phyloP scores from a whole-genome alignment of 2,329 filamentous ascomycete species.

The Arachnomyces sp. region DNA sequence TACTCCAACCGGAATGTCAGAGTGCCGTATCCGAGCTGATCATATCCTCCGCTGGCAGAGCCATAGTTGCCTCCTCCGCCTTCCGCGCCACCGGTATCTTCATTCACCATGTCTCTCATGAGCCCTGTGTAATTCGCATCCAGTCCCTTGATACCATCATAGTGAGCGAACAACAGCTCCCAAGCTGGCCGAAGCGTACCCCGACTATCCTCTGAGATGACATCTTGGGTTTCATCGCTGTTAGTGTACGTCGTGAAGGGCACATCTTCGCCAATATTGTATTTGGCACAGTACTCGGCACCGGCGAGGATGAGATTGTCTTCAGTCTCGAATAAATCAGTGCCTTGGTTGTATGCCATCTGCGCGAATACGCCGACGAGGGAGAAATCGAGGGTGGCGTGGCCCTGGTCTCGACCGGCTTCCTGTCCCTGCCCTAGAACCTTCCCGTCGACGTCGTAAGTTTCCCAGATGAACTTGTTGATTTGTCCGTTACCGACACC shows the following conservation, averaged over 20 bases:
- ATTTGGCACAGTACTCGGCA: conserved; percentile 28
- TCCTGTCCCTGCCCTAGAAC: conserved; percentile 35
- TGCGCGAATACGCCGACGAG: conserved; percentile 36
- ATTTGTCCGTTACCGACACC: conserved; percentile 31
- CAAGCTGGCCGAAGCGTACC: conserved; percentile 31
- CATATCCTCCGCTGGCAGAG: conserved; percentile 34
- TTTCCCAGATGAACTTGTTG: too few relatives aligned
- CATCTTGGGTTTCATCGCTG: conserved; percentile 29
- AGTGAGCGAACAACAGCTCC: conserved; percentile 37
- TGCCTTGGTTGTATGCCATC: conserved; percentile 38
- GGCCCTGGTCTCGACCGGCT: conserved; percentile 41
- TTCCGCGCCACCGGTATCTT: conserved; percentile 31
- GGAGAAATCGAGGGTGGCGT: conserved; percentile 34
- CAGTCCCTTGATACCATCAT: conserved; percentile 30
- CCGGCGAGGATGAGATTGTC: conserved; percentile 30
- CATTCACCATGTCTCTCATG: conserved; percentile 31
- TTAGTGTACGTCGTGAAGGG: conserved; percentile 36
- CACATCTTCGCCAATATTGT: conserved; percentile 38
- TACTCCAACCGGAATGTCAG: conserved; percentile 8
- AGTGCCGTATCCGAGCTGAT: conserved; percentile 32
- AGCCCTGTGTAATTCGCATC: conserved; percentile 31
- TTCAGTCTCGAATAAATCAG: conserved; percentile 31
- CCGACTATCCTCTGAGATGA: conserved; percentile 25
- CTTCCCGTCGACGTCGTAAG: conserved; percentile 12
- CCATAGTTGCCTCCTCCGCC: conserved; percentile 41